These are phyloP conservation scores for Vaccinium macrocarpon DNA, from an alignment of 148 eudicot species.

Conservation along the genomic window DNA sequence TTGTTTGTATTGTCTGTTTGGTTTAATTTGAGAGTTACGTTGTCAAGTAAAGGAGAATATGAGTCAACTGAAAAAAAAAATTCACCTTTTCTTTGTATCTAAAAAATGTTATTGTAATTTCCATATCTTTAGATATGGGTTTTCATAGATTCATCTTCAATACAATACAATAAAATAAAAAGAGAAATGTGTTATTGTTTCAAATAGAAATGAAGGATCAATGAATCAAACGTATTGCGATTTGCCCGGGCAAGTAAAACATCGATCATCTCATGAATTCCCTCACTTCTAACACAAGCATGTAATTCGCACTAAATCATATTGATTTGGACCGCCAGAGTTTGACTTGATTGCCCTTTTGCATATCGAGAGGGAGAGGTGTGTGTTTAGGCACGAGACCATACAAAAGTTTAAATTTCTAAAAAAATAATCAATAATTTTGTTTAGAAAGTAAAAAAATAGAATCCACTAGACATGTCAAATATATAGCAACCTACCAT, in stretches of 20 bases:
- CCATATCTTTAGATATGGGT: slow-evolving; percentile 7
- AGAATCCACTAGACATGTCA: too few relatives aligned
- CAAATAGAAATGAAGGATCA: not conserved
- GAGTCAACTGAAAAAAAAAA: not conserved
- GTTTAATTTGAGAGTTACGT: not conserved
- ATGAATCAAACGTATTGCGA: not conserved
- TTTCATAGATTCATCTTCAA: not conserved
- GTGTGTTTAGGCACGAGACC: too few relatives aligned
- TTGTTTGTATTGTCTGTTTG: slow-evolving; percentile 1
- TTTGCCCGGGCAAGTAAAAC: not conserved
- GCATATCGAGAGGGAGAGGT: too few relatives aligned
- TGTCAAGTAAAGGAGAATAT: not conserved
- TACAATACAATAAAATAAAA: not conserved
- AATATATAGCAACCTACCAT: too few relatives aligned
- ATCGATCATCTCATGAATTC: too few relatives aligned
- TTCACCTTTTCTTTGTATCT: not conserved
- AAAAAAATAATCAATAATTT: too few relatives aligned
- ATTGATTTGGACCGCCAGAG: not conserved
- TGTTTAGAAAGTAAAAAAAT: too few relatives aligned
- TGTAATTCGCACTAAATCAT: not conserved
- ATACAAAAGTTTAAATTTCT: too few relatives aligned
- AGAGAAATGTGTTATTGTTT: not conserved
- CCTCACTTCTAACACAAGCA: not conserved
- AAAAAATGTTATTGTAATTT: slow-evolving; percentile 1
- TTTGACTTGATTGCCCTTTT: not conserved